Evolutionary conservation across 2,329 filamentous ascomycete species (phyloP).

Genomic region (Aspergillus carbonarius): DNA sequence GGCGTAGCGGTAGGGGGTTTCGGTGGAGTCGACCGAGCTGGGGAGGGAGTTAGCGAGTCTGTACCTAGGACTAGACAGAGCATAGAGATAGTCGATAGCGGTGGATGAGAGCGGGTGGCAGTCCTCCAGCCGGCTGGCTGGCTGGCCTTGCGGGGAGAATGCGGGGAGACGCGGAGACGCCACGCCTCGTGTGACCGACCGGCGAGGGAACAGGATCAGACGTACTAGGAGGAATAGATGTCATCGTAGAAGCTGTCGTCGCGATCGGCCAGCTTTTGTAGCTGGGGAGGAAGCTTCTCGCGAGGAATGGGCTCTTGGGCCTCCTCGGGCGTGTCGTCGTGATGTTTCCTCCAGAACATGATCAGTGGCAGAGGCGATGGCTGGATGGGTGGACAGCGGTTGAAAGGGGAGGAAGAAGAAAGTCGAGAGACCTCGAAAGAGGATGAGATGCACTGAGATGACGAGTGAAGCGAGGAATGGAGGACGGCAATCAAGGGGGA

Average conservation of each 20-base stretch:
- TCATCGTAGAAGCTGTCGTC: slow-evolving; percentile 76
- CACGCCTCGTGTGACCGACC: too few species aligned
- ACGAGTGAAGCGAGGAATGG: neutral
- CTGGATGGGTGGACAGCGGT: neutral
- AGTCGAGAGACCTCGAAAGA: neutral
- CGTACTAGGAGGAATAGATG: slow-evolving; percentile 75
- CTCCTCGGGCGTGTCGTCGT: slow-evolving; percentile 23
- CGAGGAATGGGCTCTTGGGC: slow-evolving; percentile 45
- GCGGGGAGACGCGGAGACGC: neutral
- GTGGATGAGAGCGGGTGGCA: slow-evolving; percentile 1
- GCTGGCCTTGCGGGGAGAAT: neutral
- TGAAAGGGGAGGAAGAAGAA: neutral
- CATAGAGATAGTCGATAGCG: neutral
- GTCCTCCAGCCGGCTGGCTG: neutral
- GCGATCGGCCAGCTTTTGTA: slow-evolving; percentile 57
- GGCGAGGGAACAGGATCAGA: slow-evolving; percentile 21
- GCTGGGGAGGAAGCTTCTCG: slow-evolving; percentile 53
- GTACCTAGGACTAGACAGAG: neutral
- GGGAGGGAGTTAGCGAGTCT: slow-evolving; percentile 9
- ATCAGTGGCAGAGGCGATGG: neutral
- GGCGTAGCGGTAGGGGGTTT: slow-evolving; percentile 83
- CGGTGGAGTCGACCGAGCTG: slow-evolving; percentile 75
- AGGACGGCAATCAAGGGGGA: neutral
- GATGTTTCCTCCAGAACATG: slow-evolving; percentile 34
- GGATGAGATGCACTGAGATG: neutral